Conservation (phyloP, 257 asterid genomes). For the Solanum habrochaites region DNA sequence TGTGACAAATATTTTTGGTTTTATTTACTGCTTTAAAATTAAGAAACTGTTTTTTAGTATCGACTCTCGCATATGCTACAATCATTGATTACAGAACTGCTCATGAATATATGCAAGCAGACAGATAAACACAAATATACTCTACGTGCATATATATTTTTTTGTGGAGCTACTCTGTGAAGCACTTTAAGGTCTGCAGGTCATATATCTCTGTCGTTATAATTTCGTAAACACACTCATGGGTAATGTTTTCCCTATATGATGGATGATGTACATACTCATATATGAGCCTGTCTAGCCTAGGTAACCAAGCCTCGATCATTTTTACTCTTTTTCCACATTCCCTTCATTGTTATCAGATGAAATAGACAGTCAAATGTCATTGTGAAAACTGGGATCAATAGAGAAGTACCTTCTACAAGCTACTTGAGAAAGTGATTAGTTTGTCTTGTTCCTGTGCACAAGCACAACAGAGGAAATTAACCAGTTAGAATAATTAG, state of each 20-base stretch:
- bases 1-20: conserved; percentile 11
- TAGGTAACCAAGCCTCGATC: not conserved
- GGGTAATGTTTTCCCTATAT: not conserved
- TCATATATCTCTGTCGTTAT: not conserved
- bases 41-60: not conserved
- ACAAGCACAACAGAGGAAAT: not conserved
- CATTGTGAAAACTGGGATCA: not conserved
- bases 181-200: not conserved
- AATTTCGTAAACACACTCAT: not conserved
- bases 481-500: not conserved
- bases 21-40: not conserved
- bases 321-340: not conserved
- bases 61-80: not conserved
- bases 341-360: not conserved
- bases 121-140: not conserved
- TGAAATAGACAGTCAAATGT: not conserved
- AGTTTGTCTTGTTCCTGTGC: not conserved
- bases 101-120: not conserved
- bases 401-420: not conserved
- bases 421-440: not conserved
- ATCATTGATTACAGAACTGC: not conserved
- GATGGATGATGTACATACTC: not conserved
- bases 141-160: not conserved
- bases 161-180: not conserved
- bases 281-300: not conserved